Evolutionary conservation across 2,329 filamentous ascomycete species (phyloP).

Genomic region (Fusarium sp.): DNA sequence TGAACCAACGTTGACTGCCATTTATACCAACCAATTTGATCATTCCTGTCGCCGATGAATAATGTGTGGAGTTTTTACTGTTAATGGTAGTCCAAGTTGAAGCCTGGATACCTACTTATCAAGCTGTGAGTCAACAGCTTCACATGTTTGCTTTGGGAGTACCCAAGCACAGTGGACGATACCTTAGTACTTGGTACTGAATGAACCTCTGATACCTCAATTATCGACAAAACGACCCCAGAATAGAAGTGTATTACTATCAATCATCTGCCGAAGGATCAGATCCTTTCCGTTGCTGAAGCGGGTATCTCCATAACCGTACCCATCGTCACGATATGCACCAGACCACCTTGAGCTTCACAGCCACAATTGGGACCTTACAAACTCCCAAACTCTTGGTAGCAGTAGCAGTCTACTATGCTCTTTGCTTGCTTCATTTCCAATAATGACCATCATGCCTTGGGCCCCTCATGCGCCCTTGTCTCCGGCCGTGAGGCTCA

Average conservation of each 20-base stretch:
- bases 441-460: constrained; percentile 24
- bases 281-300: constrained; percentile 12
- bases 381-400: constrained; percentile 6
- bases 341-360: constrained; percentile 29
- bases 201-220: too few species aligned
- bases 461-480: constrained; percentile 31
- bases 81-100: too few species aligned
- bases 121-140: too few species aligned
- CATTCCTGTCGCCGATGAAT: not conserved
- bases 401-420: constrained; percentile 1
- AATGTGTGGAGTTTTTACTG: not conserved
- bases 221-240: not conserved
- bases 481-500: constrained; percentile 34
- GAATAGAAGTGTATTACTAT: constrained; percentile 9
- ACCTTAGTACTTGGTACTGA: too few species aligned
- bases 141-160: too few species aligned
- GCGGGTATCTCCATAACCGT: constrained; percentile 8
- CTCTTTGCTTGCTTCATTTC: constrained; percentile 1
- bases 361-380: constrained; percentile 32
- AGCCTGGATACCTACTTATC: too few species aligned
- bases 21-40: not conserved
- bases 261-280: constrained; percentile 23
- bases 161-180: too few species aligned
- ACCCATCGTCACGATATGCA: constrained; percentile 11
- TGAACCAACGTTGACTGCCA: constrained; percentile 29